Base-by-base conservation (phyloP, 169 alveolate genomes). In the Plasmodium knowlesi region DNA sequence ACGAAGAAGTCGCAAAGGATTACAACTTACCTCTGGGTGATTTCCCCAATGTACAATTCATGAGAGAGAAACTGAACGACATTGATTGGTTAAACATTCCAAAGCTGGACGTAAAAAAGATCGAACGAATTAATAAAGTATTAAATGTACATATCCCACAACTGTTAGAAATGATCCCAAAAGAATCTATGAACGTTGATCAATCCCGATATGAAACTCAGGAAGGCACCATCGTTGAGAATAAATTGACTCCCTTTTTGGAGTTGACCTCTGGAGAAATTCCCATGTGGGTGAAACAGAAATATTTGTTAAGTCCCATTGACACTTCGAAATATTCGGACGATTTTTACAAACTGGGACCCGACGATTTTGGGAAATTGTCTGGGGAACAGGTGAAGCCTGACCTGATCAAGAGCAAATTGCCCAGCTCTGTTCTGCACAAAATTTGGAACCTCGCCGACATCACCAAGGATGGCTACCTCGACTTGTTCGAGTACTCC, bases 391-490 rank as follows among this genome's bases (percentile, higher is more conserved):
- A 92, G 85, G 96, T 93, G 25, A 95, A 95, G 83, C 95, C 70
- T 8, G 96, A 95, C 34, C 53, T 95, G 28, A 92, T 91, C 41
- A 95, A 92, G 83, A 95, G 96, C 92, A 95, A 92, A 41, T 57
- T 95, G 39, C 96, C 96, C 22, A 84, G 95, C 67, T 80, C 95
- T 0, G 94, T 95, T 39, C 73, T 95, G 12, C 96, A 95, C 86
- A 95, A 95, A 73, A 81, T 95, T 14, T 95, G 96, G 96, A 95
- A 95, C 50, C 76, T 95, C 82, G 94, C 96, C 0, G 96, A 95
- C 25, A 37, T 95, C 16, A 95, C 95, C 30, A 54, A 84, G 57
- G 96, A 95, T 84, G 96, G 96, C 9, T 95, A 92, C 82, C 90
- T 95, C 46, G 96, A 95, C 50, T 54, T 95, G 22, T 95, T 86